A percentile compares a stretch with the other conserved stretches of the same genome.
These are phyloP conservation scores for Ascochyta clinopodiicola DNA, from an alignment of 2,329 filamentous ascomycete species.

Conservation along the genomic window DNA sequence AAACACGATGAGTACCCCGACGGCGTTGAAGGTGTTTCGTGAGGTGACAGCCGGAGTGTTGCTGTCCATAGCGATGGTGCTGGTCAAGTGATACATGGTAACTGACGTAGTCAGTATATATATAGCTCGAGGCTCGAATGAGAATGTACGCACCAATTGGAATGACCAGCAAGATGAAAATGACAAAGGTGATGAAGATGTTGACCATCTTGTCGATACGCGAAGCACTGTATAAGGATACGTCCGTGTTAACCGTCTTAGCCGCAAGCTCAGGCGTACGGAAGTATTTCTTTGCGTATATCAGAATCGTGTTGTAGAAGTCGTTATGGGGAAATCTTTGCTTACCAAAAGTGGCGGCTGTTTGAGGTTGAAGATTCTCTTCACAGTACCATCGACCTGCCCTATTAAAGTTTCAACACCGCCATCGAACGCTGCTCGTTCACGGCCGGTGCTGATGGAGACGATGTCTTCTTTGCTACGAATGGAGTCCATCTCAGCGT, in stretches of 20 bases:
- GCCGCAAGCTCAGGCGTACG: constrained; percentile 48
- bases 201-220: constrained; percentile 52
- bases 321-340: neutral
- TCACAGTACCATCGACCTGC: constrained; percentile 31
- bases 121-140: neutral
- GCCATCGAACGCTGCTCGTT: constrained; percentile 52
- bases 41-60: constrained; percentile 17
- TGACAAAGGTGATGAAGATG: constrained; percentile 52
- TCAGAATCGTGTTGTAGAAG: neutral
- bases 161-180: constrained; percentile 51
- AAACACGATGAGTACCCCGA: constrained; percentile 53
- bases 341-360: constrained; percentile 36
- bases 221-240: constrained; percentile 47
- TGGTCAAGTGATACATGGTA: constrained; percentile 49
- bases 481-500: constrained; percentile 47
- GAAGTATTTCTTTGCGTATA: constrained; percentile 41
- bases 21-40: constrained; percentile 47
- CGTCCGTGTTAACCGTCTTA: constrained; percentile 44
- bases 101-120: constrained; percentile 21
- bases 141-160: constrained; percentile 36
- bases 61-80: constrained; percentile 17
- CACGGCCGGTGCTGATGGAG: constrained; percentile 48
- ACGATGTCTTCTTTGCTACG: constrained; percentile 51
- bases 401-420: constrained; percentile 46
- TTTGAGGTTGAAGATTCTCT: constrained; percentile 30